Evolutionary conservation across 306 rosid species (phyloP), one percentile per base, ranked within the genome.

Genomic region (Ochetophila trinervis): DNA sequence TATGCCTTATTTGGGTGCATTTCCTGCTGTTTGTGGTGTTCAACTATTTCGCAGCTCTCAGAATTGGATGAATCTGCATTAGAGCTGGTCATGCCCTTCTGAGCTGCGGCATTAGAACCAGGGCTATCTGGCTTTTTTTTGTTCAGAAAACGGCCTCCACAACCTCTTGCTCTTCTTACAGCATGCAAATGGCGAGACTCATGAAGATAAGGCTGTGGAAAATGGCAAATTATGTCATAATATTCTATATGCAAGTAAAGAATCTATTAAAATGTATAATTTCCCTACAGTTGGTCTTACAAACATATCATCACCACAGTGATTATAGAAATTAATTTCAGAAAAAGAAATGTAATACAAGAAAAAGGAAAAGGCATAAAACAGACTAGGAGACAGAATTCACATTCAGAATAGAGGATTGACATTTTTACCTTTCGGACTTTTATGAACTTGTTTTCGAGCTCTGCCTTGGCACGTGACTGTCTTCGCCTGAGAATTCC

Each of bases 141-240:
- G 75, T 61, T 70, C 42, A 78, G 58, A 60, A 82, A 82, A 67
- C 84, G 79, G 8, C 84, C 84, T 12, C 87, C 84, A 23, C 74
- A 68, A 15, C 81, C 84, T 69, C 81, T 78, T 63, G 71, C 79
- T 50, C 87, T 82, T 63, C 74, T 72, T 84, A 78, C 71, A 7
- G 87, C 87, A 48, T 82, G 87, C 70, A 71, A 69, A 70, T 82
- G 87, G 30, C 87, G 66, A 16, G 87, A 82, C 52, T 82, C 81
- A 10, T 82, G 83, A 45, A 78, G 87, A 71, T 82, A 78, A 6
- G 87, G 79, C 87, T 82, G 74, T 55, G 45, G 5, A 68, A 27
- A 32, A 23, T 34, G 19, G 52, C 2, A 6, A 6, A 44, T 18
- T 16, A 50, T 19, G 10, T 2, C 16, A 50, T 4, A 5, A 18